Percentiles rank a stretch among this genome's conserved stretches.
Conservation (phyloP, 805 yeast genomes). For the Pichia sporocuriosa region DNA sequence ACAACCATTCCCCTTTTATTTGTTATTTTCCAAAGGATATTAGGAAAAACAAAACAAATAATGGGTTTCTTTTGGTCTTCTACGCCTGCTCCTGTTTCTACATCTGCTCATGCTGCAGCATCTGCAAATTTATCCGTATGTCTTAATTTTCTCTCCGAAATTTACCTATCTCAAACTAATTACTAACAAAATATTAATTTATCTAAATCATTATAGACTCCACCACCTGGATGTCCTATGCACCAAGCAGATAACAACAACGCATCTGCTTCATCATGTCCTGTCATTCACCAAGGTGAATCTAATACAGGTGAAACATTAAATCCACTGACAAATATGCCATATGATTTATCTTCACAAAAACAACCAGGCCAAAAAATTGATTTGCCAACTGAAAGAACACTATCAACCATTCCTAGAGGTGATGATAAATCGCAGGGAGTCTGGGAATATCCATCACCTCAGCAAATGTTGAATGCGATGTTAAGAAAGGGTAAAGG, state of each 20-base stretch:
- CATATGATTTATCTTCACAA: slow-evolving; percentile 56
- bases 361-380: slow-evolving; percentile 75
- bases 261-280: slow-evolving; percentile 18
- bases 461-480: slow-evolving; percentile 98
- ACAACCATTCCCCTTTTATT: too few species aligned
- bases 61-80: slow-evolving; percentile 88
- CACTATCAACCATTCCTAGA: slow-evolving; percentile 79
- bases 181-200: neutral
- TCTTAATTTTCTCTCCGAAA: too few species aligned
- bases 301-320: slow-evolving; percentile 29
- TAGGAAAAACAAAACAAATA: too few species aligned
- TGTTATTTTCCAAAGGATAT: too few species aligned
- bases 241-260: neutral
- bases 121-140: too few species aligned
- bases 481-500: slow-evolving; percentile 93
- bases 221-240: slow-evolving; percentile 11
- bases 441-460: slow-evolving; percentile 97
- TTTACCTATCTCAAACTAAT: neutral
- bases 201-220: neutral
- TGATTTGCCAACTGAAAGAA: slow-evolving; percentile 75
- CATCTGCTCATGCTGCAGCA: too few species aligned
- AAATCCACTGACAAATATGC: slow-evolving; percentile 89
- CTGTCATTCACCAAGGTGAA: slow-evolving; percentile 24
- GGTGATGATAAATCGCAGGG: slow-evolving; percentile 63
- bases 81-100: slow-evolving; percentile 3